These are phyloP conservation scores for Prunus kanzakura DNA, from an alignment of 306 rosid species.

Conservation along the genomic window DNA sequence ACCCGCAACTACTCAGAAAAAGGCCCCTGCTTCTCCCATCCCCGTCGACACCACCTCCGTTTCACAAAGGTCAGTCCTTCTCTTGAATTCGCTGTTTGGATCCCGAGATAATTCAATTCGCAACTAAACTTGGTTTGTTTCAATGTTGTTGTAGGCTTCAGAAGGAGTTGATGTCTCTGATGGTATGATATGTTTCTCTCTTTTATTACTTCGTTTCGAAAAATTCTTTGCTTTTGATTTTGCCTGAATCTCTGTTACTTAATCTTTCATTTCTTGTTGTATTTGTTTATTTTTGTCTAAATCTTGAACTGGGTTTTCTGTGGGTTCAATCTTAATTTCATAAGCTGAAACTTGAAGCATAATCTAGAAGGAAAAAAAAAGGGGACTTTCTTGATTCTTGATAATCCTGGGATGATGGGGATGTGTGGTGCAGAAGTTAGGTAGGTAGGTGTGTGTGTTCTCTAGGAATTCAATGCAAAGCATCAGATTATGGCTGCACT, in stretches of 20 bases:
- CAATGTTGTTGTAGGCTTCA: constrained; percentile 58
- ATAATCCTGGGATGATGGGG: not conserved
- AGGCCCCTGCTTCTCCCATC: constrained; percentile 44
- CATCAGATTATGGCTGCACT: not conserved
- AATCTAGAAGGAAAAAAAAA: not conserved
- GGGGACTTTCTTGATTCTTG: constrained; percentile 1
- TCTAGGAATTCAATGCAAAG: not conserved
- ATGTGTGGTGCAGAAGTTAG: not conserved
- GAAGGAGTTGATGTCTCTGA: constrained; percentile 96
- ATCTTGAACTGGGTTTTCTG: constrained; percentile 5
- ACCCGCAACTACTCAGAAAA: constrained; percentile 37
- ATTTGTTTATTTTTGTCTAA: not conserved
- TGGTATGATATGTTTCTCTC: constrained; percentile 49
- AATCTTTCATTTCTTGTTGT: not conserved
- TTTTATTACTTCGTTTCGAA: not conserved
- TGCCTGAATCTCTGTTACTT: not conserved
- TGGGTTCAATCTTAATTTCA: not conserved
- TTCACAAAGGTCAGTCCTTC: constrained; percentile 56
- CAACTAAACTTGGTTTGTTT: constrained; percentile 7
- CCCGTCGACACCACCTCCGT: constrained; percentile 71
- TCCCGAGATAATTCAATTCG: constrained; percentile 5
- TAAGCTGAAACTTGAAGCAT: not conserved
- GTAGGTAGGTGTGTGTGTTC: not conserved
- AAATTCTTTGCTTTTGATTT: constrained; percentile 9
- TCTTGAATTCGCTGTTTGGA: constrained; percentile 20